Percentiles rank a stretch among this genome's conserved stretches.
Evolutionary conservation across 768 basidiomycete species (phyloP).

Genomic region (Amanita muscaria): DNA sequence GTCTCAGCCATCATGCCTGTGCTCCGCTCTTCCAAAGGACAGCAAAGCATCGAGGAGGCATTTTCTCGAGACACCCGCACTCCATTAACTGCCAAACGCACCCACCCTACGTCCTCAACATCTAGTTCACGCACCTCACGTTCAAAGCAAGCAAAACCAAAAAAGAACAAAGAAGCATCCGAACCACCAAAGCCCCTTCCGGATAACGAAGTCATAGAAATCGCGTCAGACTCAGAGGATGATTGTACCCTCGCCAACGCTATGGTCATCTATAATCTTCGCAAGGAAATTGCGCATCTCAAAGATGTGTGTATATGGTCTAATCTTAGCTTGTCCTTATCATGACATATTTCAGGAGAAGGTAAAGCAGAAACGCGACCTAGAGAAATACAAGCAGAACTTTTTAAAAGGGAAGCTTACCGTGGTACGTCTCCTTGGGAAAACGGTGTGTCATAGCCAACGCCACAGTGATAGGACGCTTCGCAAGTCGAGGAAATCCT

Average conservation of each 20-base stretch:
- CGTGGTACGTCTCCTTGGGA: not conserved
- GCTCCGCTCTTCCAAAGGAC: too few relatives aligned
- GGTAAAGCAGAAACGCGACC: constrained; percentile 22
- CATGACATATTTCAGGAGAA: constrained; percentile 20
- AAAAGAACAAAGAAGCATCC: constrained; percentile 14
- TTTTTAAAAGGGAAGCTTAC: constrained; percentile 9
- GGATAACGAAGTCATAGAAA: constrained; percentile 39
- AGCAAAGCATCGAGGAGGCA: too few relatives aligned
- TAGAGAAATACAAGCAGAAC: constrained; percentile 18
- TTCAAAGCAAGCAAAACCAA: not conserved
- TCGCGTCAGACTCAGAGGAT: constrained; percentile 52
- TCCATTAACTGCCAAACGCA: not conserved
- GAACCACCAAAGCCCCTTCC: constrained; percentile 11
- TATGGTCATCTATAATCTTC: constrained; percentile 24
- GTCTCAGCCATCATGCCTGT: too few relatives aligned
- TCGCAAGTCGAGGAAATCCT: constrained; percentile 42
- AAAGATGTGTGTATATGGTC: constrained; percentile 29
- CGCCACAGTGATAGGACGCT: constrained; percentile 24
- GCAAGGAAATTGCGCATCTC: constrained; percentile 32
- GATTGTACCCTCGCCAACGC: constrained; percentile 22
- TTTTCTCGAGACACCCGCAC: not conserved
- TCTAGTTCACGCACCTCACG: not conserved
- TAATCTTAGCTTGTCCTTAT: not conserved
- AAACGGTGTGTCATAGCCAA: not conserved
- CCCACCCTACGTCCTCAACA: not conserved